Base-by-base conservation (phyloP, 2,329 filamentous ascomycete genomes). In the Colletotrichum gloeosporioides region DNA sequence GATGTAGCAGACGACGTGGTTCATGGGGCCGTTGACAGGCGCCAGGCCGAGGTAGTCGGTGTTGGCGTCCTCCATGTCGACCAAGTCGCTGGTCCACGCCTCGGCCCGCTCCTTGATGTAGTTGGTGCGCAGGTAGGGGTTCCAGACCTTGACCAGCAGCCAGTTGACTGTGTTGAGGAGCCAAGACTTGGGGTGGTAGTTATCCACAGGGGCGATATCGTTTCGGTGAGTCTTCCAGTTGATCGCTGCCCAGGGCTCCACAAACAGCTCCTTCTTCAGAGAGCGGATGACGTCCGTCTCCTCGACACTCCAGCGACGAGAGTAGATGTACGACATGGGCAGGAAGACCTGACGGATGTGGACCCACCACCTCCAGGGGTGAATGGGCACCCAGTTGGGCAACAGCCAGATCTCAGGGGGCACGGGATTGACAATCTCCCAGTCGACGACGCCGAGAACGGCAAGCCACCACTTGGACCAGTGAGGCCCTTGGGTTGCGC, bases 381-480 rank as follows among this genome's bases (percentile, higher is more conserved):
- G 93, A 81, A 98, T 90, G 1, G 96, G 96, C 4, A 95, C 90
- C 95, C 95, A 98, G 83, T 98, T 95, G 0, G 96, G 96, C 5
- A 98, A 87, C 55, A 98, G 89, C 97, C 97, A 99, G 61, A 99
- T 84, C 86, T 99, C 97, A 0, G 97, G 95, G 1, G 97, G 97
- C 3, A 97, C 93, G 1, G 97, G 97, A 80, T 99, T 99, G 79
- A 99, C 96, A 75, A 97, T 93, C 71, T 98, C 95, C 96, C 96
- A 99, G 32, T 93, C 88, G 82, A 93, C 93, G 6, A 99, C 91
- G 18, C 96, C 96, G 77, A 99, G 86, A 4, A 98, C 90, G 53
- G 94, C 94, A 63, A 99, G 90, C 96, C 96, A 98, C 84, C 98
- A 98, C 83, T 99, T 99, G n/a, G 92, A 92, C 97, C 97, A 99